Conservation (phyloP, 257 asterid species). For the Solanum etuberosum region DNA sequence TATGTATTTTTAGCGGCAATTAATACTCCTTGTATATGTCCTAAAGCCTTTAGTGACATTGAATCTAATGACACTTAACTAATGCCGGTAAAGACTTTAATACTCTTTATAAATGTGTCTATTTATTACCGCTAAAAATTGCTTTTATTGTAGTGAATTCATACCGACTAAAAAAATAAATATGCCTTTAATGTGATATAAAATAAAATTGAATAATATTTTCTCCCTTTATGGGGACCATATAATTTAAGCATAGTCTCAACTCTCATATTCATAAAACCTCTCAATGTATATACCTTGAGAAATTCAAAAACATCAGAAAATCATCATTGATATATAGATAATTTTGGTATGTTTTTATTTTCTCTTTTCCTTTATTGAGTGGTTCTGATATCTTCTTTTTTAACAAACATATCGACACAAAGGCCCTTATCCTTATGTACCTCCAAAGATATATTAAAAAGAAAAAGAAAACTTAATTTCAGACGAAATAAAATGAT, state of each 20-base stretch:
- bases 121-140: too few relatives aligned
- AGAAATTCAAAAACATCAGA: background rate
- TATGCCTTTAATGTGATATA: background rate
- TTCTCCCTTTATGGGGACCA: background rate
- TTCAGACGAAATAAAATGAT: background rate
- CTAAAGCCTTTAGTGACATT: too few relatives aligned
- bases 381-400: background rate
- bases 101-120: too few relatives aligned
- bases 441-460: background rate
- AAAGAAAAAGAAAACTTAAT: background rate
- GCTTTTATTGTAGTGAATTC: too few relatives aligned
- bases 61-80: too few relatives aligned
- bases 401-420: background rate
- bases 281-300: background rate
- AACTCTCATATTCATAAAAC: background rate
- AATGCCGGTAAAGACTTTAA: too few relatives aligned
- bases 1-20: too few relatives aligned
- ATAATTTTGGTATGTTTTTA: background rate
- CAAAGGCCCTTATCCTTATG: background rate
- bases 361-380: background rate
- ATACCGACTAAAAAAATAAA: too few relatives aligned
- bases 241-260: background rate
- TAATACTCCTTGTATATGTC: too few relatives aligned
- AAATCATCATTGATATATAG: background rate
- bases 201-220: background rate